phyloP scores from a whole-genome alignment of 495 filamentous ascomycete genomes.

The Talaromyces liani region DNA sequence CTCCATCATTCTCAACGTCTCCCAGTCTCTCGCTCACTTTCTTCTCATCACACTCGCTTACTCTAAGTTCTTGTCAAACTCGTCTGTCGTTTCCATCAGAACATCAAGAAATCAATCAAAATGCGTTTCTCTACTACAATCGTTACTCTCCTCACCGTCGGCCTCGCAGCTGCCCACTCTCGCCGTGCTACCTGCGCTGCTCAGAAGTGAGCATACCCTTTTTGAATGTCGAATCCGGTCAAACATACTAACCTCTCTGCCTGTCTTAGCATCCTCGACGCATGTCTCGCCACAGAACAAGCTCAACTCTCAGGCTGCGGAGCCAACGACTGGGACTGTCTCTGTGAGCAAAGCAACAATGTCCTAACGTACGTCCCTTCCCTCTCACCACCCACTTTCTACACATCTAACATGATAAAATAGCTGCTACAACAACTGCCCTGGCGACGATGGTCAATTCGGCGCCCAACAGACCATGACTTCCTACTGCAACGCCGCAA shows the following conservation, averaged over 20 bases:
- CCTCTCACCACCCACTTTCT: neutral
- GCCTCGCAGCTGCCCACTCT: conserved; percentile 9
- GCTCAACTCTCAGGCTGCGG: conserved; percentile 19
- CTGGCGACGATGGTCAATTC: conserved; percentile 18
- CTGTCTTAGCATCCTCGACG: conserved; percentile 20
- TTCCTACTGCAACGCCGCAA: conserved; percentile 28
- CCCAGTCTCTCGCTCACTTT: conserved; percentile 9
- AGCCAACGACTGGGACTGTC: conserved; percentile 22
- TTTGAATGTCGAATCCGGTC: too few relatives aligned
- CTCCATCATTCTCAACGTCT: neutral
- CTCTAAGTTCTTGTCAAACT: neutral
- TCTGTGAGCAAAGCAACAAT: conserved; percentile 24
- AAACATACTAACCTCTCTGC: neutral
- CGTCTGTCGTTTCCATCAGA: neutral
- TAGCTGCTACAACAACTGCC: conserved; percentile 37
- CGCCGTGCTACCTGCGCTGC: conserved; percentile 8
- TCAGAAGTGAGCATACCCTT: neutral
- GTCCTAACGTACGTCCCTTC: conserved; percentile 20
- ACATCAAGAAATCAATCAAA: neutral
- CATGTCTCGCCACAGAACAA: conserved; percentile 19
- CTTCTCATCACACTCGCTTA: neutral
- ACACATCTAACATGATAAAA: neutral
- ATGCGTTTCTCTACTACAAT: conserved; percentile 11
- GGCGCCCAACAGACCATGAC: conserved; percentile 17
- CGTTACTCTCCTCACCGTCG: conserved; percentile 8